Evolutionary conservation across 176 grass and related monocot genomes (phyloP).

Genomic region (Oryza nivara): DNA sequence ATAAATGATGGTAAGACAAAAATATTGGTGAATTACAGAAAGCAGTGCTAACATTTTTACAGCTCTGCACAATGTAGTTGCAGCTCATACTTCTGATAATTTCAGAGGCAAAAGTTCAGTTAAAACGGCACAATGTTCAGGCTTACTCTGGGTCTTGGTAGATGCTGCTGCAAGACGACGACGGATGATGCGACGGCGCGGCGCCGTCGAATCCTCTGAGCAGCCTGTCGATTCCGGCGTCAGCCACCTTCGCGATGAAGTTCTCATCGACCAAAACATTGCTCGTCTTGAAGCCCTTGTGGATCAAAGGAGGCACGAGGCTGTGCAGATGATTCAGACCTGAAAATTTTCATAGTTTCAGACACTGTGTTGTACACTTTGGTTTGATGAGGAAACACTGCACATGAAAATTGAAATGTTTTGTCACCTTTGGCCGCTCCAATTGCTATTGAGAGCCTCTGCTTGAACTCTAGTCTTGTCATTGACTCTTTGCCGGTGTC

Average conservation of each 20-base stretch:
- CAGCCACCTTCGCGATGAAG: conserved; percentile 92
- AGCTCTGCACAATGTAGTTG: too few relatives aligned
- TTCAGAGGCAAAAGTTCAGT: not conserved
- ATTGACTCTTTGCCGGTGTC: conserved; percentile 53
- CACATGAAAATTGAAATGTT: not conserved
- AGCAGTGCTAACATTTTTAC: not conserved
- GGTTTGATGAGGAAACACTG: not conserved
- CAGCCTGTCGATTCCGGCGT: conserved; percentile 65
- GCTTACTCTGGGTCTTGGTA: conserved; percentile 81
- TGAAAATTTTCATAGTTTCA: conserved; percentile 35
- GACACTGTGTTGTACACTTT: not conserved
- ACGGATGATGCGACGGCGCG: conserved; percentile 23
- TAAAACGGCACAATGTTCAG: not conserved
- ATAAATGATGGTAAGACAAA: not conserved
- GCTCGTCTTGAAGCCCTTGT: conserved; percentile 85
- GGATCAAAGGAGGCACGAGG: conserved; percentile 69
- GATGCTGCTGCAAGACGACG: conserved; percentile 5
- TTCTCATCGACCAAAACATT: conserved; percentile 97
- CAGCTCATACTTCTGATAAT: not conserved
- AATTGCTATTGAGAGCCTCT: conserved; percentile 86
- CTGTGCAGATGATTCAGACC: conserved; percentile 79
- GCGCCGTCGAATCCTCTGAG: conserved; percentile 49
- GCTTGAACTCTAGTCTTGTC: conserved; percentile 92
- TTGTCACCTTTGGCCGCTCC: conserved; percentile 78
- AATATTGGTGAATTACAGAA: not conserved